Evolutionary conservation across 441 rosid genomes (phyloP).

Genomic region (Croton laevigatus): DNA sequence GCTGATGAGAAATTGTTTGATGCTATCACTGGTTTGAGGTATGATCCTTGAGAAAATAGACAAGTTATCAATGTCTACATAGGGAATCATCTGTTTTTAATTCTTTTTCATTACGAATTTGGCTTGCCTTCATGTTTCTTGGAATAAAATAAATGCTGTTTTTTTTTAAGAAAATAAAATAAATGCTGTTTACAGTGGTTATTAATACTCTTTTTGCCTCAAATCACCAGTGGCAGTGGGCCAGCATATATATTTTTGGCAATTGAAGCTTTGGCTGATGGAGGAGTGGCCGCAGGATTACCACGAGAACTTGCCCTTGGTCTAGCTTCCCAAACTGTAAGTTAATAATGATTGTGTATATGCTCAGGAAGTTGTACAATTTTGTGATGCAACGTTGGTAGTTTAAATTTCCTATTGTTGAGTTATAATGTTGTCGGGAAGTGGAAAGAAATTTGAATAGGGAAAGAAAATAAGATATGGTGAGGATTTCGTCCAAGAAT

Average conservation of each 20-base stretch:
- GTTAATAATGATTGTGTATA: conserved; percentile 16
- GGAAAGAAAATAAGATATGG: too few relatives aligned
- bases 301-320: conserved; percentile 89
- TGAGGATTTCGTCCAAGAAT: too few relatives aligned
- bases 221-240: conserved; percentile 74
- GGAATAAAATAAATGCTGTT: too few relatives aligned
- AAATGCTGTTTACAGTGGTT: conserved; percentile 2
- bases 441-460: too few relatives aligned
- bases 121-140: background rate
- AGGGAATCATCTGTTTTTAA: background rate
- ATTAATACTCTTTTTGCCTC: background rate
- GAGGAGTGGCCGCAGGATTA: conserved; percentile 95
- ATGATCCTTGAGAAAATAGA: conserved; percentile 12
- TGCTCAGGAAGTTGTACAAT: background rate
- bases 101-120: background rate
- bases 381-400: background rate
- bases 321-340: conserved; percentile 89
- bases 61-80: background rate
- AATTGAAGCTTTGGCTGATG: conserved; percentile 95
- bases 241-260: conserved; percentile 85
- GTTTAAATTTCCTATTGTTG: too few relatives aligned
- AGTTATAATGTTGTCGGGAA: too few relatives aligned
- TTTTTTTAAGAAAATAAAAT: too few relatives aligned
- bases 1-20: conserved; percentile 87
- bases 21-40: conserved; percentile 94